Evolutionary conservation across 2,329 filamentous ascomycete genomes (phyloP).

Genomic region (Penicillium sp.): DNA sequence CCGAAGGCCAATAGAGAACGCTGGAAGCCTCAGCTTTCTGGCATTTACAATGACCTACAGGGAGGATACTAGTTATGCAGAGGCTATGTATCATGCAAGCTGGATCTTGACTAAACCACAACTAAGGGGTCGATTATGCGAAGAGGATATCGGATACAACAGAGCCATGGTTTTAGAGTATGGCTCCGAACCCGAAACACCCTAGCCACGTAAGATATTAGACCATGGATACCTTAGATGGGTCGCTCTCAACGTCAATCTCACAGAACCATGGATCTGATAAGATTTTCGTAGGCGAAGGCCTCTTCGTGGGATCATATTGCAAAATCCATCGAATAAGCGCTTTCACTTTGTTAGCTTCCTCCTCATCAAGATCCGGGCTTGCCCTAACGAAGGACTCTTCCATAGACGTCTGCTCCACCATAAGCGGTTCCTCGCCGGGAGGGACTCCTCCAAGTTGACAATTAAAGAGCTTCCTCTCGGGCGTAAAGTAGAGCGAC

Average conservation of each 20-base stretch:
- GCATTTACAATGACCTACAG: no score
- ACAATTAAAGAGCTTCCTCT: slow-evolving; percentile 21
- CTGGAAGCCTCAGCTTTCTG: no score
- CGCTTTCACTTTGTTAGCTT: slow-evolving; percentile 24
- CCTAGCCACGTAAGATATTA: neutral
- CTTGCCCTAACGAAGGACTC: slow-evolving; percentile 22
- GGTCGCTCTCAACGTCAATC: slow-evolving; percentile 11
- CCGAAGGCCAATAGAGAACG: no score
- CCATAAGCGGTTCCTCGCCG: slow-evolving; percentile 23
- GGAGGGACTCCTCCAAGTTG: slow-evolving; percentile 19
- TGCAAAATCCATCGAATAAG: slow-evolving; percentile 30
- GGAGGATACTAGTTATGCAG: no score
- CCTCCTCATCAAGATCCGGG: slow-evolving; percentile 25
- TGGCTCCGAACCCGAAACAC: no score
- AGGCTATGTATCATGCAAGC: no score
- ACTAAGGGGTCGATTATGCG: no score
- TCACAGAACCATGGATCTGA: slow-evolving; percentile 31
- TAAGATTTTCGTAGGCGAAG: slow-evolving; percentile 28
- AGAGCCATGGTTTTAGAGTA: no score
- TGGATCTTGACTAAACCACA: no score
- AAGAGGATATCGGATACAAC: no score
- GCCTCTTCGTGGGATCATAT: slow-evolving; percentile 30
- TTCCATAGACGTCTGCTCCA: slow-evolving; percentile 24
- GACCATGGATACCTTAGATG: neutral
- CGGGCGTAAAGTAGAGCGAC: slow-evolving; percentile 26